These are phyloP conservation scores for Gloeopeniophorella convolvens DNA, from an alignment of 768 basidiomycete species.

Conservation along the genomic window DNA sequence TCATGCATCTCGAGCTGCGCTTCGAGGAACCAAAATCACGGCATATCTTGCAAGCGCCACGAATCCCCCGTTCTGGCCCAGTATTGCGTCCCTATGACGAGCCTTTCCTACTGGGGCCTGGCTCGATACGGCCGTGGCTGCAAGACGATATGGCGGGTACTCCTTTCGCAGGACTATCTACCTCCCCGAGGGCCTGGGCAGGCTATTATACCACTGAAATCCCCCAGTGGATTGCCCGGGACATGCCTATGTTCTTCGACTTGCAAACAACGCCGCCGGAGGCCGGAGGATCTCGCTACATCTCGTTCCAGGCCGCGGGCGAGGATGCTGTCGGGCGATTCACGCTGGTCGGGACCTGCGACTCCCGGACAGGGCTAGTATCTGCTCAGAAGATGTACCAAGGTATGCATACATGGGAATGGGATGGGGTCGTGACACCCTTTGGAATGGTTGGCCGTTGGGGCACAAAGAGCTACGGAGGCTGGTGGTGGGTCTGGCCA, in stretches of 20 bases:
- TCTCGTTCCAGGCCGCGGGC: background rate
- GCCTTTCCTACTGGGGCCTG: background rate
- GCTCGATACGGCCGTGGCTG: slow-evolving; percentile 3
- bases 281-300: background rate
- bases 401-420: background rate
- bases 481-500: slow-evolving; percentile 12
- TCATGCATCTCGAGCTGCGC: background rate
- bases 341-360: background rate
- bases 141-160: slow-evolving; percentile 3
- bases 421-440: slow-evolving; percentile 3
- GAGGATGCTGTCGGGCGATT: background rate
- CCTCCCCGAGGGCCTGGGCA: background rate
- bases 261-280: background rate
- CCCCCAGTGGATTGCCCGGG: background rate
- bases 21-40: background rate
- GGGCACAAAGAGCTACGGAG: background rate
- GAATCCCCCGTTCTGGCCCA: background rate
- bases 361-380: background rate
- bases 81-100: background rate
- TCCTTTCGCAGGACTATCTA: background rate
- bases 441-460: slow-evolving; percentile 12
- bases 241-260: slow-evolving; percentile 6
- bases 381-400: background rate
- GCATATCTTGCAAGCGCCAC: no score
- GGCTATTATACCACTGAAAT: background rate